A percentile compares a stretch with the other conserved stretches of the same genome.
Conservation (phyloP, 805 yeast species). For the Monosporozyma siamensis region DNA sequence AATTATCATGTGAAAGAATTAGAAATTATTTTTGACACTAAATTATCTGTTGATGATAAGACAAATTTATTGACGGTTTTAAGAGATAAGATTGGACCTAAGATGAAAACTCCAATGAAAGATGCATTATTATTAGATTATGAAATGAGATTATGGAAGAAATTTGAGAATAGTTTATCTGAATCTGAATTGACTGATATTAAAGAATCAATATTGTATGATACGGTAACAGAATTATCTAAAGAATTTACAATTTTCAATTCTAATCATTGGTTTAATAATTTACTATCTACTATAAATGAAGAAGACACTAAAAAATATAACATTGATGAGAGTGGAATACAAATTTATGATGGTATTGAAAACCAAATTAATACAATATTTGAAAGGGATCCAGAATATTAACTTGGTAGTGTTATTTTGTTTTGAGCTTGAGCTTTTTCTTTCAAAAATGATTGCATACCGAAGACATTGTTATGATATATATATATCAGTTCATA, state of each 20-base stretch:
- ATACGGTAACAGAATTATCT: conserved; percentile 1
- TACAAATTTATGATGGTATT: conserved; percentile 5
- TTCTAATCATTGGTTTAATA: conserved; percentile 3
- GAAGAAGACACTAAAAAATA: neutral
- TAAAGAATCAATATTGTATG: neutral
- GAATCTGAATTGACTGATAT: conserved; percentile 1
- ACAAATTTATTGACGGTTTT: conserved; percentile 9
- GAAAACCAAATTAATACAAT: conserved; percentile 1
- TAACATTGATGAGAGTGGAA: conserved; percentile 5
- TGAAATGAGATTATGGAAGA: conserved; percentile 18
- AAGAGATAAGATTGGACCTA: conserved; percentile 9
- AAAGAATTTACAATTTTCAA: neutral
- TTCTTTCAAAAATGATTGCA: too few relatives aligned
- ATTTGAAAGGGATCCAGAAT: conserved; percentile 3
- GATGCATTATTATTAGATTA: conserved; percentile 21
- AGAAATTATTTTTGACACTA: conserved; percentile 17
- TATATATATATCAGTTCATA: too few relatives aligned
- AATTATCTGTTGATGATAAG: conserved; percentile 10
- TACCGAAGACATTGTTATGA: too few relatives aligned
- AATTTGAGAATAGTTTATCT: conserved; percentile 2
- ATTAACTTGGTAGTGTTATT: too few relatives aligned
- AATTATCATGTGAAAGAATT: conserved; percentile 24
- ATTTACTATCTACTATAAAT: neutral
- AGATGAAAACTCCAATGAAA: conserved; percentile 17
- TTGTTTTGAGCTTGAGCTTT: too few relatives aligned